Evolutionary conservation across 495 filamentous ascomycete species (phyloP).

Genomic region (Xylaria longipes): DNA sequence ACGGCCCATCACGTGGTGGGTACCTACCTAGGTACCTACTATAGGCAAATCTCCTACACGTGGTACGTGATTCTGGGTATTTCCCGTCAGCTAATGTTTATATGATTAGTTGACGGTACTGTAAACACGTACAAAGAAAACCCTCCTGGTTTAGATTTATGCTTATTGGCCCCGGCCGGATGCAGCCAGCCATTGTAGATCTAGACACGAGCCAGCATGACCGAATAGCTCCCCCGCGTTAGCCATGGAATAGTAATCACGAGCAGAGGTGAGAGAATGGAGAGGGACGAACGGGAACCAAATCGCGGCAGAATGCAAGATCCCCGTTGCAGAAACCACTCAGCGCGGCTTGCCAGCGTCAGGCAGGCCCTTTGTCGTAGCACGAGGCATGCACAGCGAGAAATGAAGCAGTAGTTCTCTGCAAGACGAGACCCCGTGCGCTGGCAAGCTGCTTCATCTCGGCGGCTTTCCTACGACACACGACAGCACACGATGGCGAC

Average conservation of each 20-base stretch:
- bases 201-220: background rate
- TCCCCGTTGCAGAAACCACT: background rate
- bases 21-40: background rate
- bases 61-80: background rate
- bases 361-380: constrained; percentile 8
- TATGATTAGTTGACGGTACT: background rate
- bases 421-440: constrained; percentile 16
- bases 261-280: background rate
- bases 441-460: constrained; percentile 20
- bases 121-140: background rate
- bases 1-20: too few species aligned
- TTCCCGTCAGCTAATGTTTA: too few species aligned
- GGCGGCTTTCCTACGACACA: constrained; percentile 11
- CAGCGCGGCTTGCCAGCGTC: background rate
- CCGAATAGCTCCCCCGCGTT: background rate
- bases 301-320: background rate
- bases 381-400: constrained; percentile 18
- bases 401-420: constrained; percentile 18
- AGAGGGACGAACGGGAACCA: background rate
- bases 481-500: background rate
- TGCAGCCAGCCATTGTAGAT: background rate
- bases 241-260: too few species aligned
- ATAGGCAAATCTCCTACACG: background rate
- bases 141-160: background rate
- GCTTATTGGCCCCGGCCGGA: background rate